Percentiles rank a stretch among this genome's conserved stretches.
Conservation (phyloP, 2,329 filamentous ascomycete genomes). For the Leptoxyphium fumago region DNA sequence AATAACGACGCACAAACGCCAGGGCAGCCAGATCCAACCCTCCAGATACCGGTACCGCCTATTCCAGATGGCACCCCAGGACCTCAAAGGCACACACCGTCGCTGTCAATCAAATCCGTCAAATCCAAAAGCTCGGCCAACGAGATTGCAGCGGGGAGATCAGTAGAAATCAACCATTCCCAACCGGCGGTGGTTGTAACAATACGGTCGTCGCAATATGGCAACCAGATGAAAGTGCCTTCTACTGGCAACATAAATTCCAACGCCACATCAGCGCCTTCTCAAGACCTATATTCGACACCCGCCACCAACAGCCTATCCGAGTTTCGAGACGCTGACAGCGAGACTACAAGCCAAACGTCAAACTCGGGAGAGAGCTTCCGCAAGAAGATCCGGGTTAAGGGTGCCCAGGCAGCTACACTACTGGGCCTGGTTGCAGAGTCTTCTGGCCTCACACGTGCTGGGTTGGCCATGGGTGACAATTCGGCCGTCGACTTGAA, state of each 20-base stretch:
- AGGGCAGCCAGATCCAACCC: background rate
- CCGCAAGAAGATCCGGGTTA: slow-evolving; percentile 8
- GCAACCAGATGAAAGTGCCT: too few species aligned
- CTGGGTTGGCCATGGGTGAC: background rate
- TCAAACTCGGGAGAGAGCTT: background rate
- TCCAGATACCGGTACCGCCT: background rate
- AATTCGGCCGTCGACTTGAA: background rate
- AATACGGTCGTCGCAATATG: background rate
- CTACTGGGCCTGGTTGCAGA: slow-evolving; percentile 10
- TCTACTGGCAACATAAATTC: too few species aligned
- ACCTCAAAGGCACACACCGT: background rate
- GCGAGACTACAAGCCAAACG: background rate
- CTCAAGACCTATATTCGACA: background rate
- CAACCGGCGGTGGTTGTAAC: background rate
- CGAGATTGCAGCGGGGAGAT: background rate
- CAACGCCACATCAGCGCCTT: too few species aligned
- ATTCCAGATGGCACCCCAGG: background rate
- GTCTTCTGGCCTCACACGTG: background rate
- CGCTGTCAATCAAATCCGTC: background rate
- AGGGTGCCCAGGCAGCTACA: slow-evolving; percentile 14
- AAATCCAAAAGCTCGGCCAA: background rate
- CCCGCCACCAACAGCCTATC: background rate
- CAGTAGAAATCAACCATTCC: background rate
- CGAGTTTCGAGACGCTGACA: background rate
- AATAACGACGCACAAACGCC: background rate